Percentiles rank a stretch among this genome's conserved stretches.
phyloP scores from a whole-genome alignment of 352 stramenopile species.

The Blastocystis hominis region DNA sequence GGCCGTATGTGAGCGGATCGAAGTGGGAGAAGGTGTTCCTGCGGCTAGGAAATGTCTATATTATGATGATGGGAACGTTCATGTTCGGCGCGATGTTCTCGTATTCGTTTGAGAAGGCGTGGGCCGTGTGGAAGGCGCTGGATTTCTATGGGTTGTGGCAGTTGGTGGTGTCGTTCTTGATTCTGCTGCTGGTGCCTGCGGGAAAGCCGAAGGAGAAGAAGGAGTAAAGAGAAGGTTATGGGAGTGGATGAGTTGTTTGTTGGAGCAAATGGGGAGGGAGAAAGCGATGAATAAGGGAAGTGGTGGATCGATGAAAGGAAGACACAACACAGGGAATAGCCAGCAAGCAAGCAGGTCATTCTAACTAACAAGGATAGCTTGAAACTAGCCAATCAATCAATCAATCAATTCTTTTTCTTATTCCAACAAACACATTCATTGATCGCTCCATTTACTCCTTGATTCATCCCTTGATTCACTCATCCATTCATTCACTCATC shows the following conservation, averaged over 20 bases:
- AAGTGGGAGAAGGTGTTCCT: not conserved
- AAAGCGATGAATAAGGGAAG: too few relatives aligned
- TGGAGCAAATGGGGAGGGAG: too few relatives aligned
- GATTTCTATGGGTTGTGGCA: not conserved
- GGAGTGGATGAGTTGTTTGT: not conserved
- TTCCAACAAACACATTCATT: too few relatives aligned
- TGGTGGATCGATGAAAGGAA: too few relatives aligned
- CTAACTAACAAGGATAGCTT: too few relatives aligned
- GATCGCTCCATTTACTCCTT: too few relatives aligned
- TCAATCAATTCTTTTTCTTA: too few relatives aligned
- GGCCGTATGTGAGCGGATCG: constrained; percentile 3
- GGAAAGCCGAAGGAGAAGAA: not conserved
- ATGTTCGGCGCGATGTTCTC: not conserved
- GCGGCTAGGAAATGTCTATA: not conserved
- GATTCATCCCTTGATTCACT: too few relatives aligned
- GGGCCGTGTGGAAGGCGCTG: not conserved
- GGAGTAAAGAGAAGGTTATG: not conserved
- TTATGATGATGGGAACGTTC: not conserved
- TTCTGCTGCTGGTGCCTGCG: constrained; percentile 8
- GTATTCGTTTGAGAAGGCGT: not conserved
- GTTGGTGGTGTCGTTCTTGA: not conserved
- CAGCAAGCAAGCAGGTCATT: too few relatives aligned
- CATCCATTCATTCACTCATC: too few relatives aligned
- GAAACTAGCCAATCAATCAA: too few relatives aligned
- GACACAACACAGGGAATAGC: too few relatives aligned